Base-by-base conservation (phyloP, 2,329 filamentous ascomycete species). In the Pseudogymnoascus sp. region DNA sequence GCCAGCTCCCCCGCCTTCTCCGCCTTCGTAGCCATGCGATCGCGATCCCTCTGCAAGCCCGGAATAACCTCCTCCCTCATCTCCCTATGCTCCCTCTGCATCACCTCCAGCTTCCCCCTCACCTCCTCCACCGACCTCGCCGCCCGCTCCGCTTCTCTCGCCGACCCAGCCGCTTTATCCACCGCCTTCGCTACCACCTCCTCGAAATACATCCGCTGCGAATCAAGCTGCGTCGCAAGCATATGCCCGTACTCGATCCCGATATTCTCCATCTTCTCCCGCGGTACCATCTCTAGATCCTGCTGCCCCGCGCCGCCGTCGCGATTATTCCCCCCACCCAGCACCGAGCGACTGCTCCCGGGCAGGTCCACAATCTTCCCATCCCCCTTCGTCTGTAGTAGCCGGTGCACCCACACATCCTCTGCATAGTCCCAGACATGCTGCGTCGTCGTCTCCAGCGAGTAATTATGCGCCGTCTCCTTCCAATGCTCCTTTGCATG, bases 371-470 rank as follows among this genome's bases (percentile, higher is more conserved):
- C 89, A 2, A 96, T 82, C 75, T 96, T 96, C 23, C 91, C 91
- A 74, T 96, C 92, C 9, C 91, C 88, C 78, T 97, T 96, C 72
- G 92, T 91, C 68, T 96, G 89, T 63, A 99, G 96, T 61, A 97
- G 85, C 9, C 95, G 88, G 76, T 99, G 95, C 60, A 97, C 95
- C 82, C 96, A 99, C 72, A 89, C 90, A 72, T 99, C 95, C 4
- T 91, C 92, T 0, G 90, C 91, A 68, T 99, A 99, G 76, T 99
- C 95, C 95, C 95, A 99, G 1, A 99, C 93, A 70, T 96, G 89
- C 74, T 99, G 93, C 0, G 92, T 96, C 66, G 89, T 87, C 38
- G 97, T 85, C 74, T 99, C 95, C 74, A 99, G 89, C 26, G 92
- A 89, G 73, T 96, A 99, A 67, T 89, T 90, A 75, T 99, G 95